Evolutionary conservation across 2,329 filamentous ascomycete species (phyloP), one percentile per base, ranked within the genome.

Genomic region (Boeremia exigua): DNA sequence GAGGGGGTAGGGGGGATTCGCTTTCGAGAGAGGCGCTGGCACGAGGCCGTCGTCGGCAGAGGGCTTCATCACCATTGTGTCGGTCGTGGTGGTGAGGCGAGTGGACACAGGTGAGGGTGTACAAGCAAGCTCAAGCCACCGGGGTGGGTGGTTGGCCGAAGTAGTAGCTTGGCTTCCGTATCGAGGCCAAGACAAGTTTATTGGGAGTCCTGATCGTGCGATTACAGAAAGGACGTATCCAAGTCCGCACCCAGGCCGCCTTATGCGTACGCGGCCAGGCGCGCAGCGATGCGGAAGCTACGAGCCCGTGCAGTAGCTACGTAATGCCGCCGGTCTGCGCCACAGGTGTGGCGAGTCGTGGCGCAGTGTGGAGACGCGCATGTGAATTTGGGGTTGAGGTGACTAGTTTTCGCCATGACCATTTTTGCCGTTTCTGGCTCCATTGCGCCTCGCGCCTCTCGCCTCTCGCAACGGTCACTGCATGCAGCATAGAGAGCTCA

Each of bases 21-120:
- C 70, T 53, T 75, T 72, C 6, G 70, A 72, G 9, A 77, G 71
- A 6, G 77, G 73, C 33, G 74, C 68, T 10, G 79, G 79, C 45
- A 77, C 74, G 38, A 79, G 69, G 42, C 62, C 65, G 28, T 68
- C 69, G 12, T 71, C 66, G 25, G 64, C 53, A 2, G 75, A 70
- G 7, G 78, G 72, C 58, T 79, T 80, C 43, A 80, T 77, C 47
- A 81, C 78, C 79, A 81, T 81, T 33, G 54, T 56, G 58, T 36
- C 19, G 36, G 37, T 48, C 54, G 28, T 48, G 54, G 34, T 51
- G 48, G 37, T 52, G 42, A 23, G 23, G 30, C 36, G 19, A 44
- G 9, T 38, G 49, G 48, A 28, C 17, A 19, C 38, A 49, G 32
- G 39, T 34, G 43, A 19, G 30, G 54, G 38, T 48, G 40, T 48